A percentile compares a stretch with the other conserved stretches of the same genome.
These are phyloP conservation scores for Aspergillus haitiensis DNA, from an alignment of 495 filamentous ascomycete species.

Conservation along the genomic window DNA sequence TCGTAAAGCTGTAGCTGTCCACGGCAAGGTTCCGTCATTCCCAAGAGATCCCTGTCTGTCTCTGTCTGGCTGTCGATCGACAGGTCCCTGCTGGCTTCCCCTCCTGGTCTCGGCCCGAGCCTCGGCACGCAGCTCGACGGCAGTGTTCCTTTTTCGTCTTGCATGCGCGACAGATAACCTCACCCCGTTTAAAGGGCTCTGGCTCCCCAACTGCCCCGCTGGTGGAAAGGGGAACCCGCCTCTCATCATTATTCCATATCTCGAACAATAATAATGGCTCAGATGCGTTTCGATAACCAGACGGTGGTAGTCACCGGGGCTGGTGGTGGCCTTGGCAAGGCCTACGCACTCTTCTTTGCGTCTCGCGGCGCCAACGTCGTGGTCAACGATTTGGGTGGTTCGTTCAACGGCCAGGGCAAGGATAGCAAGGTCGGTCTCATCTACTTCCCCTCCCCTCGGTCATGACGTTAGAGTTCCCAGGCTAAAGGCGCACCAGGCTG, in stretches of 20 bases:
- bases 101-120: not conserved
- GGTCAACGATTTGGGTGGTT: slow-evolving; percentile 94
- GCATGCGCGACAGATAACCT: not conserved
- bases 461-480: slow-evolving; percentile 10
- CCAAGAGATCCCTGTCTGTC: not conserved
- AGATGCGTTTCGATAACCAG: slow-evolving; percentile 89
- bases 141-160: not conserved
- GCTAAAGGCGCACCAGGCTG: slow-evolving; percentile 58
- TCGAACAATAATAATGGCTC: not conserved
- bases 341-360: slow-evolving; percentile 89
- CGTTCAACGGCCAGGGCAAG: slow-evolving; percentile 90
- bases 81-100: not conserved
- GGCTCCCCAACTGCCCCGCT: not conserved
- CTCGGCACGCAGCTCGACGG: not conserved
- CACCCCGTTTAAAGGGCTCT: not conserved
- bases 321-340: slow-evolving; percentile 90
- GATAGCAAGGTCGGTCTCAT: slow-evolving; percentile 68
- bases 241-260: not conserved
- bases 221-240: not conserved
- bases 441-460: not conserved
- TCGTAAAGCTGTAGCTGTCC: not conserved
- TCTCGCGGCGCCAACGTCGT: slow-evolving; percentile 93
- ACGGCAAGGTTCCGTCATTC: not conserved
- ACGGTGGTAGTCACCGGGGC: slow-evolving; percentile 96
- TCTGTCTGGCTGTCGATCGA: not conserved